These are phyloP conservation scores for Penicillium rolfsii DNA, from an alignment of 2,329 filamentous ascomycete species.

Conservation along the genomic window DNA sequence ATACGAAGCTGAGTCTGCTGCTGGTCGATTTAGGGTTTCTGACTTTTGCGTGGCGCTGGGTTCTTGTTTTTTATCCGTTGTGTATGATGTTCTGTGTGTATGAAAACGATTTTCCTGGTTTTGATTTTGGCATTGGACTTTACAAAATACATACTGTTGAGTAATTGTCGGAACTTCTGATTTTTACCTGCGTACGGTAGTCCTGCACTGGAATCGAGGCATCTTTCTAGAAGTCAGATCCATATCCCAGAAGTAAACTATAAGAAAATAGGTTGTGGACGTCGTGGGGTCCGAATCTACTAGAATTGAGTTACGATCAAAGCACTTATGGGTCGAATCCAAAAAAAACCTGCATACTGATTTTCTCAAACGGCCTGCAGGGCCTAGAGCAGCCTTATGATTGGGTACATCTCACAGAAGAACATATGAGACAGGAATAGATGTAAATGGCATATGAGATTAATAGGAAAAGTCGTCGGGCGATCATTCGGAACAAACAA, in stretches of 20 bases:
- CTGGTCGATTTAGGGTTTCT: neutral
- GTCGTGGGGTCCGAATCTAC: neutral
- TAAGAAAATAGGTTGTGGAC: neutral
- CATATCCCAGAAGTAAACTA: neutral
- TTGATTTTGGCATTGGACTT: neutral
- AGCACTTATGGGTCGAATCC: neutral
- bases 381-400: neutral
- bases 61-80: conserved; percentile 9
- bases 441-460: conserved; percentile 11
- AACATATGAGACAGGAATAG: conserved; percentile 11
- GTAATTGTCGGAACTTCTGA: neutral
- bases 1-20: conserved; percentile 10
- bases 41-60: neutral
- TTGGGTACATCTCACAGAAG: conserved; percentile 8
- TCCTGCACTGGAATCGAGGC: neutral
- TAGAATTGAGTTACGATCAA: neutral
- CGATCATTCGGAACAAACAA: conserved; percentile 11
- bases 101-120: neutral
- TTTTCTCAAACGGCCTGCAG: conserved; percentile 1
- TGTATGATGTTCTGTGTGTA: conserved; percentile 8
- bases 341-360: conserved; percentile 2
- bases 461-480: conserved; percentile 11
- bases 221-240: neutral
- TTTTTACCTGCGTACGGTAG: neutral
- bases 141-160: neutral